Percentiles rank a stretch among this genome's conserved stretches.
These are phyloP conservation scores for Aspergillus sp. DNA, from an alignment of 2,329 filamentous ascomycete genomes.

Conservation along the genomic window DNA sequence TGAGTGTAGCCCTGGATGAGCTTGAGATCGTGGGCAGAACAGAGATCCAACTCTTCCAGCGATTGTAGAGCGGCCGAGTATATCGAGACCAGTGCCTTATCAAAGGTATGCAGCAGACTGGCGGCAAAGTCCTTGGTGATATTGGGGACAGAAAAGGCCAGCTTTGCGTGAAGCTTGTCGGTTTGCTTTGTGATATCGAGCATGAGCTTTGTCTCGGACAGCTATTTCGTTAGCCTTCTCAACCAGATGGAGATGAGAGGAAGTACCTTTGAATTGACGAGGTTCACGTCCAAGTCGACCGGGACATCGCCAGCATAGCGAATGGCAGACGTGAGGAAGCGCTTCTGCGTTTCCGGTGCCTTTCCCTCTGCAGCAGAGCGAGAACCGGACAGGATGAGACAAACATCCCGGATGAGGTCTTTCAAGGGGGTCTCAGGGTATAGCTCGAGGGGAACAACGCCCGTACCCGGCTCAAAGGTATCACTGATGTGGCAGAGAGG, in stretches of 20 bases:
- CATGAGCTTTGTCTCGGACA: background rate
- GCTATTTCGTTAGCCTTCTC: background rate
- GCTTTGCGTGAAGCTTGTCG: background rate
- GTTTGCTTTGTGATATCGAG: background rate
- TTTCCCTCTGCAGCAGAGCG: background rate
- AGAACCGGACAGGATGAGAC: background rate
- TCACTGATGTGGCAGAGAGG: background rate
- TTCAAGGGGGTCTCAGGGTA: background rate
- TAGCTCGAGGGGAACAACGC: background rate
- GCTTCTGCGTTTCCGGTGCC: background rate
- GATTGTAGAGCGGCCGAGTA: too few relatives aligned
- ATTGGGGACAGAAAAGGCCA: background rate
- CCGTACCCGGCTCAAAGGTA: background rate
- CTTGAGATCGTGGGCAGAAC: background rate
- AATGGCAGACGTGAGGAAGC: background rate
- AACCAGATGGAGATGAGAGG: background rate
- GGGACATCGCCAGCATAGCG: background rate
- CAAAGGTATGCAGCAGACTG: too few relatives aligned
- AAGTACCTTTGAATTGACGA: background rate
- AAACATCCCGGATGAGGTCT: background rate
- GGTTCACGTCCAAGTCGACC: background rate
- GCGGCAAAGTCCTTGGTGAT: background rate
- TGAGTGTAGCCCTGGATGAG: background rate
- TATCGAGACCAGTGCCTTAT: too few relatives aligned
- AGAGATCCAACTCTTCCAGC: background rate